A percentile compares a stretch with the other conserved stretches of the same genome.
Evolutionary conservation across 192 early-diverging fungal species (phyloP).

Genomic region (Backusella tarrabulga): DNA sequence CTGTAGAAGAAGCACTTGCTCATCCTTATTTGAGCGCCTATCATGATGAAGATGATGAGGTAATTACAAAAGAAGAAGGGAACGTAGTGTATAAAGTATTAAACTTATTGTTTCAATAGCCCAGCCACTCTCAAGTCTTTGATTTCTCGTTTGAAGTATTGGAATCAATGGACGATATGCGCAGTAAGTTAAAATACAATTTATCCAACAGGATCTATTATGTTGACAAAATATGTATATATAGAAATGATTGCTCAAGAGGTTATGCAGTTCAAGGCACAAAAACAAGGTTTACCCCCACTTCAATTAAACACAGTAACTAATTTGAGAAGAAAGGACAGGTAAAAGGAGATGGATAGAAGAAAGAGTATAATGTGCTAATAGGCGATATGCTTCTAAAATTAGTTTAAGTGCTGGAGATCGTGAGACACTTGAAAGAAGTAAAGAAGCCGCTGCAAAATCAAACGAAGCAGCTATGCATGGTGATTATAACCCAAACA

Average conservation of each 20-base stretch:
- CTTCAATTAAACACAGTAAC: constrained; percentile 37
- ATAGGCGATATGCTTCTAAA: not conserved
- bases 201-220: not conserved
- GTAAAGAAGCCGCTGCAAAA: constrained; percentile 22
- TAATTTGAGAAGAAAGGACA: constrained; percentile 41
- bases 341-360: constrained; percentile 10
- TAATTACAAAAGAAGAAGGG: not conserved
- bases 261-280: constrained; percentile 76
- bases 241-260: constrained; percentile 79
- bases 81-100: not conserved
- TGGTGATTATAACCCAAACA: constrained; percentile 35
- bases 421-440: constrained; percentile 41
- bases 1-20: constrained; percentile 84
- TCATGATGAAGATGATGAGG: constrained; percentile 44
- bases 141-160: constrained; percentile 81
- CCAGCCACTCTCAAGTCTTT: constrained; percentile 61
- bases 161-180: constrained; percentile 77
- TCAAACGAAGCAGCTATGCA: constrained; percentile 21
- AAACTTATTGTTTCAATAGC: constrained; percentile 33
- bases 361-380: not conserved
- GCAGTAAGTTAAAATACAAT: constrained; percentile 43
- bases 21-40: constrained; percentile 87
- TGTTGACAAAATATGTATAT: not conserved
- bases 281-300: constrained; percentile 46
- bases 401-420: constrained; percentile 48